Base-by-base conservation (phyloP, 306 rosid species). In the Bauhinia variegata region DNA sequence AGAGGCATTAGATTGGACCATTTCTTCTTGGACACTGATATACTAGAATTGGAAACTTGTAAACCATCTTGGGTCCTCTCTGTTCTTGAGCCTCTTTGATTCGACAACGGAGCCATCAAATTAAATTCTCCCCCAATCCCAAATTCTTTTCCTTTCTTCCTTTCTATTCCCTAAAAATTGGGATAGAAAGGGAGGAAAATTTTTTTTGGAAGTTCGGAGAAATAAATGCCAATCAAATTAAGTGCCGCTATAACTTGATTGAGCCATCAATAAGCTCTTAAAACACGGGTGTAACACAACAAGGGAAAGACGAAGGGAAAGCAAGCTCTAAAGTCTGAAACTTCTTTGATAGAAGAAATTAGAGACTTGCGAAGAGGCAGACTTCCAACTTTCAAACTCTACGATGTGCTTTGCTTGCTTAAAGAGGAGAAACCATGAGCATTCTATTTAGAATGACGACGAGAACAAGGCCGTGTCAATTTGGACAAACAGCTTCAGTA, bases 1-100 rank as follows among this genome's bases (percentile, higher is more conserved):
- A 95, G 60, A 60, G 92, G 90, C 92, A 88, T 71, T 6, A 87
- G 63, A 56, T 83, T 85, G 50, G 75, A 53, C 90, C 96, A 90
- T 80, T 62, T 86, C 73, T 67, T 85, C 90, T 82, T 90, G 8
- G 77, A 43, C n/a, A 38, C 57, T 38, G 56, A 12, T 50, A 78
- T 52, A 43, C 13, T 53, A 37, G 76, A 81, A 50, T 33, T n/a
- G 0, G 84, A 63, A 53, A 54, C 71, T 11, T 85, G 89, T 34
- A 79, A 60, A 52, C 82, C 79, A 4, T 85, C 91, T 8, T 46
- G 85, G 43, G 74, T 70, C 67, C 78, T 48, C 74, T 79, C 79
- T 14, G 88, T 44, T 86, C 88, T 86, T 16, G 81, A 75, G 63
- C 89, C 85, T 82, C 98, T 82, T 17, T 47, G 87, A 71, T 77